A percentile compares a stretch with the other conserved stretches of the same genome.
Evolutionary conservation across 371 early-diverging fungal genomes (phyloP).

Genomic region (Mortierella sp.): DNA sequence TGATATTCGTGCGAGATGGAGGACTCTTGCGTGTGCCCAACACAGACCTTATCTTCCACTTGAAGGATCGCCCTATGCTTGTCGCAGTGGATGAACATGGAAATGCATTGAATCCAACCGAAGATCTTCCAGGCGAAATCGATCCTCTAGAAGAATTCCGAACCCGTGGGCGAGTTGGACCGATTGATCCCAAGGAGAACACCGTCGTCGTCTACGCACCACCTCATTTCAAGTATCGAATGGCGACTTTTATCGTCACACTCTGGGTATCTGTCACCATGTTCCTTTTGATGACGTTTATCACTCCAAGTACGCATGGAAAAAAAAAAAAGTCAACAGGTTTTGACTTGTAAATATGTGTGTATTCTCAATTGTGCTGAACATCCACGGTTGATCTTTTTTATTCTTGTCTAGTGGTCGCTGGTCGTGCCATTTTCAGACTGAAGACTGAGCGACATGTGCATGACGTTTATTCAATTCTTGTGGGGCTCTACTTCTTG

Average conservation of each 20-base stretch:
- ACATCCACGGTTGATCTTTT: neutral
- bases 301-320: constrained; percentile 29
- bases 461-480: constrained; percentile 31
- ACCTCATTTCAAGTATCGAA: constrained; percentile 60
- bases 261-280: constrained; percentile 63
- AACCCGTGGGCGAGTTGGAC: constrained; percentile 54
- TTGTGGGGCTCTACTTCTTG: constrained; percentile 27
- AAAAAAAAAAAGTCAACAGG: too few species aligned
- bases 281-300: constrained; percentile 24
- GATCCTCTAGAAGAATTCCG: constrained; percentile 57
- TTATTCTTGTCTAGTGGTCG: constrained; percentile 14
- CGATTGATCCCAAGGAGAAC: constrained; percentile 58
- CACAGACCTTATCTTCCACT: constrained; percentile 66
- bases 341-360: too few species aligned
- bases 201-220: constrained; percentile 74
- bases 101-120: constrained; percentile 66
- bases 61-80: constrained; percentile 76
- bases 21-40: constrained; percentile 67
- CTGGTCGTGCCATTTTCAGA: constrained; percentile 26
- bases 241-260: constrained; percentile 55
- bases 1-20: constrained; percentile 70
- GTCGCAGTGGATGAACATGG: constrained; percentile 77
- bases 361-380: too few species aligned
- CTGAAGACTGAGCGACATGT: constrained; percentile 14
- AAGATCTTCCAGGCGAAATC: constrained; percentile 64